phyloP scores from a whole-genome alignment of 2,329 filamentous ascomycete species.

The Nemania abortiva region DNA sequence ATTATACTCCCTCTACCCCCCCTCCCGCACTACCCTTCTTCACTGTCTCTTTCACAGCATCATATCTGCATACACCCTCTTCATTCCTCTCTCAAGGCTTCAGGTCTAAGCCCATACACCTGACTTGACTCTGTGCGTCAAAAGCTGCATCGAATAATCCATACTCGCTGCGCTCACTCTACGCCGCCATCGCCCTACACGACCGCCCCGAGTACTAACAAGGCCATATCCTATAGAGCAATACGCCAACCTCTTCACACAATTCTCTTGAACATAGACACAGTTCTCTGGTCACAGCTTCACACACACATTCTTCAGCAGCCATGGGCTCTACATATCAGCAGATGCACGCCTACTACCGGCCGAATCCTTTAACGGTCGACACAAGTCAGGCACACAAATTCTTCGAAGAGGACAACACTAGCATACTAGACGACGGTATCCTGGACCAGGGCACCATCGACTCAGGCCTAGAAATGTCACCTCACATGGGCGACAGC shows the following conservation, averaged over 20 bases:
- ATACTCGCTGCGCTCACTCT: slow-evolving; percentile 18
- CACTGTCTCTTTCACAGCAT: slow-evolving; percentile 45
- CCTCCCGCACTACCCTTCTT: slow-evolving; percentile 40
- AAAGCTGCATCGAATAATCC: slow-evolving; percentile 18
- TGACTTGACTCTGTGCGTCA: slow-evolving; percentile 13
- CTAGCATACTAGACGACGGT: slow-evolving; percentile 70
- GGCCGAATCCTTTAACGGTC: slow-evolving; percentile 63
- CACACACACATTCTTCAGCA: slow-evolving; percentile 40
- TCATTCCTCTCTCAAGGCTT: slow-evolving; percentile 44
- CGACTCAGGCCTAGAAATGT: slow-evolving; percentile 73
- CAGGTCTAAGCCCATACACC: slow-evolving; percentile 23
- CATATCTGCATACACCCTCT: slow-evolving; percentile 43
- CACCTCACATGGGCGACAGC: slow-evolving; percentile 71
- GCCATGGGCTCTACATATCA: slow-evolving; percentile 65
- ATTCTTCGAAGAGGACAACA: slow-evolving; percentile 72
- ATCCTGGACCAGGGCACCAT: slow-evolving; percentile 70
- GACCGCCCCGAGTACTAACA: slow-evolving; percentile 47
- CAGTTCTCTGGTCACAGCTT: slow-evolving; percentile 32
- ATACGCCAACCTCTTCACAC: slow-evolving; percentile 35
- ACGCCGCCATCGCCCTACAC: slow-evolving; percentile 32
- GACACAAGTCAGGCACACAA: slow-evolving; percentile 67
- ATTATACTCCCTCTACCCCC: slow-evolving; percentile 42
- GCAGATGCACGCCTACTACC: slow-evolving; percentile 65
- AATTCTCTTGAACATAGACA: slow-evolving; percentile 32
- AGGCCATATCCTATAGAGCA: slow-evolving; percentile 43